Base-by-base conservation (phyloP, 1,284 basidiomycete genomes). In the Bondarzewia mesenterica region DNA sequence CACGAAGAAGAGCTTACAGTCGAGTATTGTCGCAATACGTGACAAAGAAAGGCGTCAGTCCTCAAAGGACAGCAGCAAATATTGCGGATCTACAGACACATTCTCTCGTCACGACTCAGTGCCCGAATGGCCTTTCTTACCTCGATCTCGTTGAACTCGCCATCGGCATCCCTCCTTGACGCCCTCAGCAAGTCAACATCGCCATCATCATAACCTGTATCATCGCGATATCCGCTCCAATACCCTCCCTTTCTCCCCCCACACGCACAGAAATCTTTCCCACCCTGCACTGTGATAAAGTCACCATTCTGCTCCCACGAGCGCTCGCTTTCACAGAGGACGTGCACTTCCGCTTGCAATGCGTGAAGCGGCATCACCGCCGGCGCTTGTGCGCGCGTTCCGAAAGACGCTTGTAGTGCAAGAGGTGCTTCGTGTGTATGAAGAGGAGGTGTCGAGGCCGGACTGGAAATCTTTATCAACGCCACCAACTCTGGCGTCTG, bases 301-400 rank as follows among this genome's bases (percentile, higher is more conserved):
- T 54, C 53, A 23, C 57, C 56, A n/a, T 51, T 50, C 45, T 46
- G 38, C 10, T 60, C 56, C 18, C 56, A 52, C 46, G 68, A 59
- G 10, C 66, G 56, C 42, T 66, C 63, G n/a, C 58, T 57, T 16
- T 71, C 69, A 14, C 79, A 73, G 14, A 85, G 63, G 37, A 83
- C 60, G 41, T 75, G 64, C 5, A 87, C 68, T 58, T 89, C 85
- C 2, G 84, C 85, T 62, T 89, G 86, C 2, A 89, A 66, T 0
- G 87, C 86, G 56, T 89, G 86, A 2, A 89, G 69, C 57, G 89
- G 86, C 1, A 85, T 81, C 0, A 86, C 85, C 1, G 82, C 74
- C 6, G 80, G 78, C 1, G 82, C 79, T 57, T 89, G 86, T 1
- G 85, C 75, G 41, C 83, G 82, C n/a, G n/a, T 57, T 89, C 85